Evolutionary conservation across 2,329 filamentous ascomycete species (phyloP).

Genomic region (Dendrostoma leiphaemia): DNA sequence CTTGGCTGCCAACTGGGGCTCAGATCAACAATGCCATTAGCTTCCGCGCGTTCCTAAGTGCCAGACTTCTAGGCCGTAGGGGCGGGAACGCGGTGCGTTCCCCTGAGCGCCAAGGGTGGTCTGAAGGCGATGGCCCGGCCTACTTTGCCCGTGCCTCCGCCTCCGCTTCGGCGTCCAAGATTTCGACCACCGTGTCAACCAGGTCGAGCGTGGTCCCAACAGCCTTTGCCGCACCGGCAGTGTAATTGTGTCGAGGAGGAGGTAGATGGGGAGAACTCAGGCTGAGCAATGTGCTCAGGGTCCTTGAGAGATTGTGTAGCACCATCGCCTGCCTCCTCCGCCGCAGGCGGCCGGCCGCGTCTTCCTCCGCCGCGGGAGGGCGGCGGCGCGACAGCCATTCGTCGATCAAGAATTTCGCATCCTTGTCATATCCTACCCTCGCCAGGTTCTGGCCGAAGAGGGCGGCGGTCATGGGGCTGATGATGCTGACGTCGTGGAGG

Average conservation of each 20-base stretch:
- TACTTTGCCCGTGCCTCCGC: neutral
- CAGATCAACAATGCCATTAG: too few species aligned
- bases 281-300: neutral
- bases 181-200: neutral
- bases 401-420: neutral
- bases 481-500: neutral
- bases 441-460: slow-evolving; percentile 3
- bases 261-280: too few species aligned
- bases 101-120: too few species aligned
- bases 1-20: too few species aligned
- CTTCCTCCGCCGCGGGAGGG: neutral
- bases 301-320: neutral
- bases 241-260: too few species aligned
- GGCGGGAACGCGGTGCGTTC: too few species aligned
- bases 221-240: too few species aligned
- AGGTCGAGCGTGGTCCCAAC: too few species aligned
- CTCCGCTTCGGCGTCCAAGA: neutral
- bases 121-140: too few species aligned
- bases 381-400: neutral
- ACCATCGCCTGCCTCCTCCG: neutral
- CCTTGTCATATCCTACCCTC: neutral
- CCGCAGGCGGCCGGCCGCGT: too few species aligned
- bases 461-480: neutral
- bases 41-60: too few species aligned
- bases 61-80: too few species aligned